Percentiles rank a stretch among this genome's conserved stretches.
phyloP scores from a whole-genome alignment of 257 asterid genomes.

The Ophiorrhiza pumila region DNA sequence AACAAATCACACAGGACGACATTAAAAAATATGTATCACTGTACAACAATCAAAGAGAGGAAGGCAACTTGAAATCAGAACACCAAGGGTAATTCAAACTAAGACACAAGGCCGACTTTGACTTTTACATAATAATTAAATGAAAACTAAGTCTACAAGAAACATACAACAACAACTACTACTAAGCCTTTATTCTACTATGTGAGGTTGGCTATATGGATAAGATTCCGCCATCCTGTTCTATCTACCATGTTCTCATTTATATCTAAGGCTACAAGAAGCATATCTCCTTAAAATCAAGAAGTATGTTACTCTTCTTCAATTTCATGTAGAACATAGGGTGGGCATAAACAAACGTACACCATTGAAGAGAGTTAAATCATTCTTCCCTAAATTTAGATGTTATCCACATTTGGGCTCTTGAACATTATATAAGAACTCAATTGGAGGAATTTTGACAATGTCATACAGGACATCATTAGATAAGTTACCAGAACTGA shows the following conservation, averaged over 20 bases:
- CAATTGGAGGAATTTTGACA: neutral
- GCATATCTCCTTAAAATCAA: neutral
- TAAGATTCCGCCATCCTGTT: too few relatives aligned
- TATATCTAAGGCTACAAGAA: too few relatives aligned
- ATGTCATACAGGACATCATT: neutral
- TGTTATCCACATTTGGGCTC: neutral
- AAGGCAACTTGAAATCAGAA: neutral
- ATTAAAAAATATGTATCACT: neutral
- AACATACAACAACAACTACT: too few relatives aligned
- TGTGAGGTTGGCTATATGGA: too few relatives aligned
- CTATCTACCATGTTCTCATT: too few relatives aligned
- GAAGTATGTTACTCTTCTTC: neutral
- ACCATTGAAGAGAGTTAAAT: neutral
- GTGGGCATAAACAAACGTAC: neutral
- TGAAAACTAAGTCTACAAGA: neutral
- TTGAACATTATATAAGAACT: neutral
- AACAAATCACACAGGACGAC: neutral
- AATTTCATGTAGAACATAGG: neutral
- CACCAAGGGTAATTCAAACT: neutral
- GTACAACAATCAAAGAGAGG: neutral
- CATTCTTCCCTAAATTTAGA: neutral
- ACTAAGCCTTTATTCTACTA: too few relatives aligned
- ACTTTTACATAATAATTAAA: neutral
- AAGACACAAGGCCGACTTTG: neutral
- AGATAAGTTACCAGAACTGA: slow-evolving; percentile 50